These are phyloP conservation scores for Yarrowia yakushimensis DNA, from an alignment of 805 yeast genomes.

Conservation along the genomic window DNA sequence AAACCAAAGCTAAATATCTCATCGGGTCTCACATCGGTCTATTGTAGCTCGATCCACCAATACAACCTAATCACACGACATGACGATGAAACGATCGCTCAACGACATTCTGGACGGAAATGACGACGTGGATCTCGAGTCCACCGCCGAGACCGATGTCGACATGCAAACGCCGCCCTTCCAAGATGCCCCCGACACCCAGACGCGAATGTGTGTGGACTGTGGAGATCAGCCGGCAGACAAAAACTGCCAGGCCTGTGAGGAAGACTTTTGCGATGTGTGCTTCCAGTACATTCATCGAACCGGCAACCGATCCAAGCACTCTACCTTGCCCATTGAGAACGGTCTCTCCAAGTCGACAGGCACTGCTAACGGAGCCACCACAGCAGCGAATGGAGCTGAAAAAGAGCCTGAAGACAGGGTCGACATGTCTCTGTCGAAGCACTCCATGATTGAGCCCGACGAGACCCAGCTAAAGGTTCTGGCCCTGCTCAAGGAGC, in stretches of 20 bases:
- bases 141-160: not conserved
- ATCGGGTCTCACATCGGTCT: not conserved
- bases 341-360: conserved; percentile 4
- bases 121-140: conserved; percentile 11
- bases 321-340: conserved; percentile 32
- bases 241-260: conserved; percentile 58
- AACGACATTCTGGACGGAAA: conserved; percentile 24
- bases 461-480: conserved; percentile 28
- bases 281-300: conserved; percentile 67
- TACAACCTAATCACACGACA: not conserved
- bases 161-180: not conserved
- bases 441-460: conserved; percentile 27
- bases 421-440: conserved; percentile 25
- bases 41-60: not conserved
- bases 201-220: conserved; percentile 52
- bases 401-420: conserved; percentile 29
- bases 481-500: conserved; percentile 38
- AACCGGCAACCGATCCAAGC: conserved; percentile 47
- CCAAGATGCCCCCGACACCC: conserved; percentile 2
- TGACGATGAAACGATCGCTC: conserved; percentile 16
- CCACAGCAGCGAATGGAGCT: not conserved
- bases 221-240: conserved; percentile 72
- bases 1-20: conserved; percentile 8
- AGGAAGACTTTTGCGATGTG: conserved; percentile 64
- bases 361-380: not conserved